Conservation (phyloP, 805 yeast species). For the Candida wancherniae region DNA sequence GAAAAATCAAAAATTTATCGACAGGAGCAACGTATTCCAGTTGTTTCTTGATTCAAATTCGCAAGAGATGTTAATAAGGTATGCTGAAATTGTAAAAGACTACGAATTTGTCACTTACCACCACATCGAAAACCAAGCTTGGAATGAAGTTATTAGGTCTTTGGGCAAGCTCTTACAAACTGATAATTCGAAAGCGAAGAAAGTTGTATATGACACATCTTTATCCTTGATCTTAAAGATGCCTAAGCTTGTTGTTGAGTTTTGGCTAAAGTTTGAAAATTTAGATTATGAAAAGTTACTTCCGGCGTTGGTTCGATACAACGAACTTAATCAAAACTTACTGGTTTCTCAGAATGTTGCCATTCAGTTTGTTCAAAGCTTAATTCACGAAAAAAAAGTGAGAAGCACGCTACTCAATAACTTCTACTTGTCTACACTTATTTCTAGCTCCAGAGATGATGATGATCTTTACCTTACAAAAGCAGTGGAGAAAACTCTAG, state of each 20-base stretch:
- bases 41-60: conserved; percentile 64
- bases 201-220: conserved; percentile 59
- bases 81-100: conserved; percentile 66
- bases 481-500: conserved; percentile 31
- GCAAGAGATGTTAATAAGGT: conserved; percentile 56
- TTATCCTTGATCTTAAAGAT: conserved; percentile 61
- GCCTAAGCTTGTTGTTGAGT: conserved; percentile 66
- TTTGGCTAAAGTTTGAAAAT: conserved; percentile 62
- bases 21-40: conserved; percentile 65
- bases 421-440: conserved; percentile 62
- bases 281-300: conserved; percentile 61
- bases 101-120: conserved; percentile 62
- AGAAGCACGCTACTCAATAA: conserved; percentile 55
- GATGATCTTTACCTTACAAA: conserved; percentile 34
- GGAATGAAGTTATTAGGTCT: conserved; percentile 67
- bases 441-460: conserved; percentile 38
- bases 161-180: conserved; percentile 47
- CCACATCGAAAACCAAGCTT: conserved; percentile 64
- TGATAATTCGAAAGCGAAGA: conserved; percentile 20
- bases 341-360: conserved; percentile 55
- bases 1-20: conserved; percentile 46
- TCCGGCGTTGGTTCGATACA: conserved; percentile 72
- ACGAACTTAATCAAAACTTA: conserved; percentile 40
- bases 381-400: conserved; percentile 37
- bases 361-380: conserved; percentile 55